phyloP scores from a whole-genome alignment of 495 filamentous ascomycete species.

The Neurospora cerealis region DNA sequence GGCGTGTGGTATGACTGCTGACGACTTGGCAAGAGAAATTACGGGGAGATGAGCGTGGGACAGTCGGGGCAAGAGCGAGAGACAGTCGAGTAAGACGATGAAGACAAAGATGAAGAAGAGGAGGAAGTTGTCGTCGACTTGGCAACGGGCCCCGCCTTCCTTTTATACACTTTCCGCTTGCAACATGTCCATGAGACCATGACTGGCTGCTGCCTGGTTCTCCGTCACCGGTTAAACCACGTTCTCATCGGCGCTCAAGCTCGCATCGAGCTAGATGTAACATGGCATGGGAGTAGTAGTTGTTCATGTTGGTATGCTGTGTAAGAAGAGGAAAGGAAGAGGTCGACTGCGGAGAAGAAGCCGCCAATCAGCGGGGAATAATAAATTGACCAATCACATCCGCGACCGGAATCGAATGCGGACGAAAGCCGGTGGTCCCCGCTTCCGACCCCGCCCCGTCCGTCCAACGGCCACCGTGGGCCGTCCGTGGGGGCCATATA shows the following conservation, averaged over 20 bases:
- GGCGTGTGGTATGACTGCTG: neutral
- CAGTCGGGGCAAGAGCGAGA: neutral
- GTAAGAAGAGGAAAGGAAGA: neutral
- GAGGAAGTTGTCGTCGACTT: neutral
- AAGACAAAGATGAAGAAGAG: neutral
- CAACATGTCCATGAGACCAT: neutral
- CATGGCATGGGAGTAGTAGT: neutral
- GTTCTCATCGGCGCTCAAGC: neutral
- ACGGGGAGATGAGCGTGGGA: neutral
- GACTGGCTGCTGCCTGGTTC: neutral
- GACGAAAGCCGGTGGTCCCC: neutral
- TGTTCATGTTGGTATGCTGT: neutral
- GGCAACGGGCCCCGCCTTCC: neutral
- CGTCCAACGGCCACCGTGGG: neutral
- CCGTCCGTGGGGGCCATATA: neutral
- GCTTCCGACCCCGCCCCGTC: neutral
- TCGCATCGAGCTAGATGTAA: neutral
- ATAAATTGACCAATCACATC: neutral
- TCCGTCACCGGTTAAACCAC: neutral
- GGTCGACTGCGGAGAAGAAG: neutral
- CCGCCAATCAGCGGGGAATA: neutral
- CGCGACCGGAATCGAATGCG: neutral
- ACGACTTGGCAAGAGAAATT: neutral
- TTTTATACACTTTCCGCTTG: neutral
- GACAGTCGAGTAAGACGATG: neutral